Percentiles rank a stretch among this genome's conserved stretches.
Evolutionary conservation across 768 basidiomycete species (phyloP).

Genomic region (Neoboletus brunneissimus): DNA sequence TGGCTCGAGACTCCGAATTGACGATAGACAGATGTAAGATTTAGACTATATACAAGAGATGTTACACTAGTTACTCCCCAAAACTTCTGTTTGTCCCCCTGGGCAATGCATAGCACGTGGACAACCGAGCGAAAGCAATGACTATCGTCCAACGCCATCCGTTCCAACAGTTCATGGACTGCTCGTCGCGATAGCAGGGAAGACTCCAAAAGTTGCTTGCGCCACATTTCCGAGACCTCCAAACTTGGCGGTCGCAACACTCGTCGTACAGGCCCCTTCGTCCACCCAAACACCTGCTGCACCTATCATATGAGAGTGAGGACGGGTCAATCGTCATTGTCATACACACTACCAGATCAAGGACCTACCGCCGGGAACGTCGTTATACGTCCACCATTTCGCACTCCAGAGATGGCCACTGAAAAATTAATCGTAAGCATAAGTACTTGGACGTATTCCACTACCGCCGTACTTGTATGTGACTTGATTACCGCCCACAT

Average conservation of each 20-base stretch:
- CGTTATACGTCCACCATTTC: conserved; percentile 45
- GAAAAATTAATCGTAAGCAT: neutral
- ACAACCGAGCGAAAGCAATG: too few species aligned
- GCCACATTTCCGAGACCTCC: neutral
- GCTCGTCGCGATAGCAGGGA: neutral
- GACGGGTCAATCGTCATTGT: neutral
- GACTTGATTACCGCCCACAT: conserved; percentile 43
- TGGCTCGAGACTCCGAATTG: too few species aligned
- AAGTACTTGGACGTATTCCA: neutral
- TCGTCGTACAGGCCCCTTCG: conserved; percentile 7
- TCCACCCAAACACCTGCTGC: conserved; percentile 18
- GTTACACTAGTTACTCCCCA: neutral
- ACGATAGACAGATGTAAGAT: too few species aligned
- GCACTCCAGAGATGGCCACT: conserved; percentile 53
- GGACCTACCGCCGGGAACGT: conserved; percentile 34
- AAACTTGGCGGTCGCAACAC: conserved; percentile 3
- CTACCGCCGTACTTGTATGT: conserved; percentile 37
- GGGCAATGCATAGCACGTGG: neutral
- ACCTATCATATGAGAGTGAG: conserved; percentile 1
- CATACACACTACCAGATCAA: neutral
- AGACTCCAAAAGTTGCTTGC: conserved; percentile 4
- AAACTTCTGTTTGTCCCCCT: neutral
- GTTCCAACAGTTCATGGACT: neutral
- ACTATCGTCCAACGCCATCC: neutral
- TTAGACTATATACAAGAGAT: neutral